These are phyloP conservation scores for Capsaspora owczarzaki DNA, from an alignment of 78 protist genomes.

Conservation along the genomic window DNA sequence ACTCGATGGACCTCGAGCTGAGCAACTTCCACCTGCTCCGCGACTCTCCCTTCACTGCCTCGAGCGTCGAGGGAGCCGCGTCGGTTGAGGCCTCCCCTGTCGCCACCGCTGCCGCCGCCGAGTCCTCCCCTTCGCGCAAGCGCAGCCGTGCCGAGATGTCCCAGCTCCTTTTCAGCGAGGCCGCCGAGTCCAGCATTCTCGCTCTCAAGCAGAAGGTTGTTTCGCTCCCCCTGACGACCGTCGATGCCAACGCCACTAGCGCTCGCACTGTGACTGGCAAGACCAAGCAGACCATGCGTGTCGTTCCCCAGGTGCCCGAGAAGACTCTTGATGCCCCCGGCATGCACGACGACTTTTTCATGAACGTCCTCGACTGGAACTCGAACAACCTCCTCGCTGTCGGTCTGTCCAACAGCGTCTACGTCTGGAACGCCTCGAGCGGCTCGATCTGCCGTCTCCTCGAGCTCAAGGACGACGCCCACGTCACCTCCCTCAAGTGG, in stretches of 20 bases:
- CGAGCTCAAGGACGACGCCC: conserved; percentile 19
- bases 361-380: conserved; percentile 97
- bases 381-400: conserved; percentile 74
- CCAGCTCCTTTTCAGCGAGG: neutral
- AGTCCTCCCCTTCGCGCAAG: neutral
- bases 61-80: neutral
- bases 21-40: conserved; percentile 19
- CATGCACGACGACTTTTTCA: conserved; percentile 91
- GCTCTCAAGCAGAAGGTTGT: conserved; percentile 78
- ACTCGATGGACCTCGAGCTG: conserved; percentile 24
- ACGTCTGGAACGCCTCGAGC: conserved; percentile 94
- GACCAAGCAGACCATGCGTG: conserved; percentile 17
- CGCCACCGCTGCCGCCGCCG: neutral
- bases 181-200: conserved; percentile 53
- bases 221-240: conserved; percentile 64
- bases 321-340: conserved; percentile 92
- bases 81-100: neutral
- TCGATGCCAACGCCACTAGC: conserved; percentile 23
- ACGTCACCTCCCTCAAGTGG: conserved; percentile 80
- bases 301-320: conserved; percentile 61
- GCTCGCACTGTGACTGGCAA: conserved; percentile 24
- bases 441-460: conserved; percentile 65
- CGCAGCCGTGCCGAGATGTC: neutral
- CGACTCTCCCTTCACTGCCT: too few relatives aligned
- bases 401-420: conserved; percentile 87